Evolutionary conservation across 1,139 yeast species (phyloP), one percentile per base, ranked within the genome.

Genomic region (Yamadazyma spencermartinsiae): DNA sequence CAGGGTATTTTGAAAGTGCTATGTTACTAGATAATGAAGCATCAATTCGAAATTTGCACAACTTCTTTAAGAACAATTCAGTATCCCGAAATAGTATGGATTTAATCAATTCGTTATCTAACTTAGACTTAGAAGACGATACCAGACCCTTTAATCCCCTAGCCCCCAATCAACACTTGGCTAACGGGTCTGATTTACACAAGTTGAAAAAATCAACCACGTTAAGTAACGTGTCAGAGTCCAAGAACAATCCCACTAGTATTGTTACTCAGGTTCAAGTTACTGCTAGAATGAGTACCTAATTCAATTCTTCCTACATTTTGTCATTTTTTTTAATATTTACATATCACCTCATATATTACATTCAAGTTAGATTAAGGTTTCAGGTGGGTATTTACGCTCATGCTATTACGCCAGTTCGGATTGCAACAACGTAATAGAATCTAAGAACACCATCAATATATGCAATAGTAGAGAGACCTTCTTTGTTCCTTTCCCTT

Each of bases 1-100:
- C 86, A 0, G 86, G 86, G 1, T 73, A 80, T 43, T 76, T 80
- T 55, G 86, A 80, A 56, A 69, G 77, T 35, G 75, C 82, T 13
- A 51, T 76, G 51, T 54, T 78, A 24, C 58, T 77, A 38, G 84
- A 78, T 48, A 63, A 72, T 2, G 79, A 74, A 42, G 61, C 65
- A 8, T 75, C 82, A 0, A 59, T 61, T 37, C 57, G 67, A 50
- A 62, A 62, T 34, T 62, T 76, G 41, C 72, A 72, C 40, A 69
- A 65, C 39, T 75, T 62, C 47, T 61, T 73, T 39, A 68, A 63
- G 51, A 34, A 55, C 18, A 40, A 42, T 30, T 37, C 46, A 2
- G 31, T 31, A 9, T 37, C 42, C 13, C 42, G 41, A 23, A 38
- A 38, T 26, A 35, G 35, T 35, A 19, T 40, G 10, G 49, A 42